Conservation (phyloP, 306 rosid species). For the Hylodesmum podocarpum region DNA sequence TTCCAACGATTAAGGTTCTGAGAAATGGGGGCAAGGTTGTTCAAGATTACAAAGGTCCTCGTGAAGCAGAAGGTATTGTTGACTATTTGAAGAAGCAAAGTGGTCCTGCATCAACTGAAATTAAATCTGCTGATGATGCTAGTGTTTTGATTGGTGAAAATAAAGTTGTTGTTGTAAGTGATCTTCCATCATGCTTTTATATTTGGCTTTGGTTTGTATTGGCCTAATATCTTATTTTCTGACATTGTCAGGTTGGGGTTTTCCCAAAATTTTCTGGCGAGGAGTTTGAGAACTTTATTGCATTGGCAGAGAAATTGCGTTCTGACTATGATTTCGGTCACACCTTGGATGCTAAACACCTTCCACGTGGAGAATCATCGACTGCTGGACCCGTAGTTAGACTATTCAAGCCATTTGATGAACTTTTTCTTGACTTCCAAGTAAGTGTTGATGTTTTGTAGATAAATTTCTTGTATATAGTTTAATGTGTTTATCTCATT, state of each 20-base stretch:
- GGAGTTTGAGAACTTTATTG: slow-evolving; percentile 55
- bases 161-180: slow-evolving; percentile 67
- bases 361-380: slow-evolving; percentile 78
- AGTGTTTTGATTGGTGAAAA: slow-evolving; percentile 46
- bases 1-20: slow-evolving; percentile 76
- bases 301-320: slow-evolving; percentile 70
- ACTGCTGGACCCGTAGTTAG: slow-evolving; percentile 66
- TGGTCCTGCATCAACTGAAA: slow-evolving; percentile 69
- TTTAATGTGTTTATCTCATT: neutral
- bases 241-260: slow-evolving; percentile 61
- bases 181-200: neutral
- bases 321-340: slow-evolving; percentile 75
- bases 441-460: slow-evolving; percentile 35
- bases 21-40: slow-evolving; percentile 68
- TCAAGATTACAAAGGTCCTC: slow-evolving; percentile 82
- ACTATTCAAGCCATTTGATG: slow-evolving; percentile 85
- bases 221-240: neutral
- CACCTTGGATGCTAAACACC: slow-evolving; percentile 69
- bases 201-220: neutral
- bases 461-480: neutral
- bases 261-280: slow-evolving; percentile 74
- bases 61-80: slow-evolving; percentile 77
- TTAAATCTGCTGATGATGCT: slow-evolving; percentile 65
- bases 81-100: slow-evolving; percentile 70
- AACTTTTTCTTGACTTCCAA: slow-evolving; percentile 65